Base-by-base conservation (phyloP, 345 rosid species). In the Euphorbia pulcherrima region DNA sequence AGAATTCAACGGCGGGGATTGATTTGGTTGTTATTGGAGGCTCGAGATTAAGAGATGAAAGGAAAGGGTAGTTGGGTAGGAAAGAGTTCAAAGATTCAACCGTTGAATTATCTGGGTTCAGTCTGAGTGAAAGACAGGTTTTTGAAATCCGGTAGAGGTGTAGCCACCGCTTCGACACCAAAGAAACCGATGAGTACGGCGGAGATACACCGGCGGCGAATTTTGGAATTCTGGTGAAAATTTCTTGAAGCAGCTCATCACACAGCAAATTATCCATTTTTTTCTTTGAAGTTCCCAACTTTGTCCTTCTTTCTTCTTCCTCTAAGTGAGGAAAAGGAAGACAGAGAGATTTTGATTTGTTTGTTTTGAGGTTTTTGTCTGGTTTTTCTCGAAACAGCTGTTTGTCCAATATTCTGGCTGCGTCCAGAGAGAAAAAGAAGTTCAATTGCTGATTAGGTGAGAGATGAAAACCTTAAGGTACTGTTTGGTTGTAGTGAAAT, bases 121-220 rank as follows among this genome's bases (percentile, higher is more conserved):
- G 56, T 46, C 74, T 80, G 69, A 92, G 85, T 50, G 96, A 90
- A 46, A 92, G 81, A 65, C 89, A 85, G 51, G 93, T 75, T 72
- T 65, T 85, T 13, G 93, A 88, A 17, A 81, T 67, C 40, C 98
- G 80, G 81, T 79, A 88, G 81, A 92, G 86, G 73, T 73, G 78
- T 39, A 92, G 97, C 98, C 98, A 92, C 30, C 98, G 89, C 74
- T 89, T 88, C 69, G 93, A 92, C 62, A 90, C 98, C 8, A 92
- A 64, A 69, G 84, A 85, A 67, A 86, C 87, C 1, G 87, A 72
- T 60, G 80, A 54, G 54, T 6, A 61, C 27, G 82, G 57, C 7
- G 68, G 11, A 2, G 92, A 2, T 91, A 46, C 26, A 83, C 28
- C 0, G 68, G 50, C 16, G 1, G 59, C 8, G 30, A 85, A 82